A percentile compares a stretch with the other conserved stretches of the same genome.
These are phyloP conservation scores for Starmera dryadoides DNA, from an alignment of 805 yeast species.

Conservation along the genomic window DNA sequence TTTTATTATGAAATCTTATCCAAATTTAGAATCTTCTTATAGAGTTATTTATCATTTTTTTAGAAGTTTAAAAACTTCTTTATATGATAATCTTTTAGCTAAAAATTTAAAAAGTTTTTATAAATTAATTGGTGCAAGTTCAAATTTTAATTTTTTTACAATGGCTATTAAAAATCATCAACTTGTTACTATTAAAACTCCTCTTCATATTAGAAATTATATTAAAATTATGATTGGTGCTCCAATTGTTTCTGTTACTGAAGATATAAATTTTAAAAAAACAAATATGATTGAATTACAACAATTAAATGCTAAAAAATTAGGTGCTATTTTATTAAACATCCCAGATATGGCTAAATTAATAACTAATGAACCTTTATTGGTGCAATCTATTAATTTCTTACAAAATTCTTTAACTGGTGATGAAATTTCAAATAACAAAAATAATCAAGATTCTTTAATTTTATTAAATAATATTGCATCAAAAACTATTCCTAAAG, in stretches of 20 bases:
- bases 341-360: constrained; percentile 21
- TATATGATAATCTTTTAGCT: constrained; percentile 11
- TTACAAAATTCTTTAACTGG: not conserved
- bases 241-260: constrained; percentile 27
- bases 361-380: not conserved
- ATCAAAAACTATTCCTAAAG: not conserved
- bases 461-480: not conserved
- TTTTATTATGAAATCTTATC: constrained; percentile 3
- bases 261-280: constrained; percentile 21
- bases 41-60: constrained; percentile 8
- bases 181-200: constrained; percentile 1
- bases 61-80: constrained; percentile 6
- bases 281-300: constrained; percentile 15
- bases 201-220: constrained; percentile 17
- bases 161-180: constrained; percentile 1
- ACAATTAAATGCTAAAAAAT: constrained; percentile 22
- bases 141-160: constrained; percentile 16
- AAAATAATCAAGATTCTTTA: constrained; percentile 1
- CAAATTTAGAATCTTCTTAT: constrained; percentile 6
- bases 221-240: constrained; percentile 25
- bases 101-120: constrained; percentile 13
- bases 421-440: not conserved
- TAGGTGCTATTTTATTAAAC: constrained; percentile 29
- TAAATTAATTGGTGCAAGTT: constrained; percentile 17
- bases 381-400: not conserved